These are phyloP conservation scores for Podila verticillata DNA, from an alignment of 192 early-diverging fungal genomes.

Conservation along the genomic window DNA sequence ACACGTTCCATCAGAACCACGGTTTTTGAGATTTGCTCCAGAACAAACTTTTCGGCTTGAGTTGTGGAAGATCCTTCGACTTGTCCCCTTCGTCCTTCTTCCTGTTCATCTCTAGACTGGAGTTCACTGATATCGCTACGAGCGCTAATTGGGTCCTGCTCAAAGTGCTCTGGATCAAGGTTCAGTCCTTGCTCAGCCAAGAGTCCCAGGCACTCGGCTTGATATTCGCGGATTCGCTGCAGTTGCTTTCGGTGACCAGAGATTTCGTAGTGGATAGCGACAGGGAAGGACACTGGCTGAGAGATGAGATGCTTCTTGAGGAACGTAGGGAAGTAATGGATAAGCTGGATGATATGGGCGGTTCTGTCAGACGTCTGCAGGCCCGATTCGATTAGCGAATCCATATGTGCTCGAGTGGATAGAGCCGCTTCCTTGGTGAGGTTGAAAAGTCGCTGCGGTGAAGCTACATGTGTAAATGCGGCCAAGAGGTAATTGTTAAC, in stretches of 20 bases:
- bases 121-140: too few relatives aligned
- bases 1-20: conserved; percentile 27
- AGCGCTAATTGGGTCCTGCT: conserved; percentile 11
- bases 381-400: conserved; percentile 26
- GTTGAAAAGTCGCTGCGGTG: conserved; percentile 27
- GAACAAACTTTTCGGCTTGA: conserved; percentile 33
- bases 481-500: not conserved
- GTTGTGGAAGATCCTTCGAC: not conserved
- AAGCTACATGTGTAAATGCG: conserved; percentile 7
- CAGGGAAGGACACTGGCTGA: conserved; percentile 54
- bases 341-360: conserved; percentile 10
- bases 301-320: conserved; percentile 32
- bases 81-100: not conserved
- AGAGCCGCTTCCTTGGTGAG: conserved; percentile 15
- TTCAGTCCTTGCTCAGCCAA: conserved; percentile 60
- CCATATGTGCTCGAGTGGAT: conserved; percentile 27
- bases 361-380: conserved; percentile 3
- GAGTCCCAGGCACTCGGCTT: conserved; percentile 74
- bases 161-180: conserved; percentile 43
- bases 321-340: conserved; percentile 47
- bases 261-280: conserved; percentile 67
- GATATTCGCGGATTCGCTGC: conserved; percentile 57
- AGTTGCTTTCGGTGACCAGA: conserved; percentile 59
- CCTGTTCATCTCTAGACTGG: not conserved
- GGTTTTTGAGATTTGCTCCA: conserved; percentile 37